phyloP scores from a whole-genome alignment of 805 yeast genomes.

The Candida orba region DNA sequence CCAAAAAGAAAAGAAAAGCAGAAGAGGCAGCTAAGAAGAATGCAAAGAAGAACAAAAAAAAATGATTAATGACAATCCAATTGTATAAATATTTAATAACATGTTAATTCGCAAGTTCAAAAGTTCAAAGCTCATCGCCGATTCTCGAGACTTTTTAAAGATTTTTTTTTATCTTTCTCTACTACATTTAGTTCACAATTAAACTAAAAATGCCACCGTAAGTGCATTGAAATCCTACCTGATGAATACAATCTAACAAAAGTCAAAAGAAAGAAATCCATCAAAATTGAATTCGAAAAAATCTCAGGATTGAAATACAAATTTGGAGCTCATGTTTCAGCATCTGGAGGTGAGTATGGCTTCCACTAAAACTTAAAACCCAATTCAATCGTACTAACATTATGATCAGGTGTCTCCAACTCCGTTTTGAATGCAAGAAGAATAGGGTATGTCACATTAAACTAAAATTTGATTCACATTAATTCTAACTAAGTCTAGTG shows the following conservation, averaged over 20 bases:
- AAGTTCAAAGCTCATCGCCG: background rate
- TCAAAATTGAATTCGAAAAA: slow-evolving; percentile 31
- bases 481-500: slow-evolving; percentile 25
- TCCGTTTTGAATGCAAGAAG: slow-evolving; percentile 52
- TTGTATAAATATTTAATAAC: background rate
- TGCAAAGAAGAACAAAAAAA: slow-evolving; percentile 18
- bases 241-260: background rate
- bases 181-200: too few species aligned
- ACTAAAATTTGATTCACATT: background rate
- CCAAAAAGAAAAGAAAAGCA: slow-evolving; percentile 23
- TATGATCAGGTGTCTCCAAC: slow-evolving; percentile 41
- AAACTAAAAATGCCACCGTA: slow-evolving; percentile 17
- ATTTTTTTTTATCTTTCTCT: too few species aligned
- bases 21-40: slow-evolving; percentile 23
- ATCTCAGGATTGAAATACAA: slow-evolving; percentile 39
- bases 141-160: too few species aligned
- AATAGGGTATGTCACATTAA: slow-evolving; percentile 32
- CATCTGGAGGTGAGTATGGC: slow-evolving; percentile 54
- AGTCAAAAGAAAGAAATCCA: slow-evolving; percentile 14
- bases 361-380: background rate
- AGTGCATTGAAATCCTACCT: background rate
- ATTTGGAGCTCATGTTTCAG: slow-evolving; percentile 87
- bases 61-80: background rate
- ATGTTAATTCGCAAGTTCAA: too few species aligned
- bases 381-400: background rate